These are phyloP conservation scores for Cyberlindnera xylosilytica DNA, from an alignment of 805 yeast species.

Conservation along the genomic window DNA sequence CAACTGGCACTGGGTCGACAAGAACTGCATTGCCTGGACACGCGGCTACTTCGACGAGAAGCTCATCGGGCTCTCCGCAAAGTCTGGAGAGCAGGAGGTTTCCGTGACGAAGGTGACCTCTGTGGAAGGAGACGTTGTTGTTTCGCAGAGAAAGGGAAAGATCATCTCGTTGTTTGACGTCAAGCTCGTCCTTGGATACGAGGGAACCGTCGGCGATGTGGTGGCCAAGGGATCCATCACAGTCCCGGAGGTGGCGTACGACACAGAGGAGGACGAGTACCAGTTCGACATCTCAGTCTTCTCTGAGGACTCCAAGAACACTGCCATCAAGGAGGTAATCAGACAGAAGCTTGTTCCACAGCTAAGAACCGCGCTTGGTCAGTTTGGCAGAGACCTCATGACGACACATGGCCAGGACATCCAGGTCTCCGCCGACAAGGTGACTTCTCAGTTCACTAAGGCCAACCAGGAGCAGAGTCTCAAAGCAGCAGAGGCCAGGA, in stretches of 20 bases:
- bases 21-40: conserved; percentile 1
- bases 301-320: conserved; percentile 51
- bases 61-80: conserved; percentile 44
- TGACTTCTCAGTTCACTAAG: conserved; percentile 51
- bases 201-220: conserved; percentile 42
- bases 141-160: conserved; percentile 94
- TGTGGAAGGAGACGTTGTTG: conserved; percentile 94
- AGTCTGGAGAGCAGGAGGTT: conserved; percentile 28
- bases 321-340: conserved; percentile 45
- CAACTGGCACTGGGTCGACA: conserved; percentile 1
- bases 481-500: conserved; percentile 1
- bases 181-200: conserved; percentile 56
- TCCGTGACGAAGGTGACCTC: conserved; percentile 37
- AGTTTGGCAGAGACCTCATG: conserved; percentile 79
- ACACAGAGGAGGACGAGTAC: conserved; percentile 78
- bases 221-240: conserved; percentile 68
- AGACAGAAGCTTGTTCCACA: conserved; percentile 61
- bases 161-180: conserved; percentile 89
- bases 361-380: conserved; percentile 54
- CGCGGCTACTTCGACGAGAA: conserved; percentile 46
- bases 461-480: conserved; percentile 38
- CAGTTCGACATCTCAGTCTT: conserved; percentile 76
- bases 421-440: conserved; percentile 73
- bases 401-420: conserved; percentile 77
- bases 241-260: conserved; percentile 93